Evolutionary conservation across 768 basidiomycete genomes (phyloP).

Genomic region (Pisolithus tinctorius): DNA sequence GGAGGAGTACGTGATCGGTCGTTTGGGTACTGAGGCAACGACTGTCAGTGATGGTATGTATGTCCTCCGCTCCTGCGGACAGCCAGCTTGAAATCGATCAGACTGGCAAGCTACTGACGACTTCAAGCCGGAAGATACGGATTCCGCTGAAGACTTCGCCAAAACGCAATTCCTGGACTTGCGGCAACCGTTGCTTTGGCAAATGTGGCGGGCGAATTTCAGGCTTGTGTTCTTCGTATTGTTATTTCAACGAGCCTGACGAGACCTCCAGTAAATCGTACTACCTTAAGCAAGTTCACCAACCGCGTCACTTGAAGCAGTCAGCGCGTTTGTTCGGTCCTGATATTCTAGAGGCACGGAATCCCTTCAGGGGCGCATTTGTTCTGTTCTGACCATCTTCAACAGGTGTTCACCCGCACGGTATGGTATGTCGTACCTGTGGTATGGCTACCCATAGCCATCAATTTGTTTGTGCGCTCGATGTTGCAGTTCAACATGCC

Average conservation of each 20-base stretch:
- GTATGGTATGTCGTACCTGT: conserved; percentile 91
- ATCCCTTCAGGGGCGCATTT: not conserved
- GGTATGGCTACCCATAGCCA: conserved; percentile 85
- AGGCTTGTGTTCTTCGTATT: conserved; percentile 38
- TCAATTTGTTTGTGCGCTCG: conserved; percentile 78
- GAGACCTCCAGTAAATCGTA: conserved; percentile 68
- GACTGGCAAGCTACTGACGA: conserved; percentile 90
- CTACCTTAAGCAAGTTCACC: conserved; percentile 94
- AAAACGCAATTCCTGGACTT: conserved; percentile 92
- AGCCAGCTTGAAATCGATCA: conserved; percentile 19
- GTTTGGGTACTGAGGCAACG: conserved; percentile 66
- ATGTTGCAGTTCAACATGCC: conserved; percentile 71
- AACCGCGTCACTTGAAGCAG: conserved; percentile 80
- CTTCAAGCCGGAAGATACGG: conserved; percentile 88
- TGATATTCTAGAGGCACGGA: conserved; percentile 65
- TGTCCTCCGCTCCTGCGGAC: not conserved
- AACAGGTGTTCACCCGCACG: conserved; percentile 73
- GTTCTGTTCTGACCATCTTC: not conserved
- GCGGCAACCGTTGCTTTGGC: conserved; percentile 71
- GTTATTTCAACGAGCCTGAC: not conserved
- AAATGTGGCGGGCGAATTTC: conserved; percentile 86
- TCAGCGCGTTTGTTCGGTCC: conserved; percentile 87
- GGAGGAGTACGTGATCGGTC: conserved; percentile 80
- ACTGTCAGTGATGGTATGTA: conserved; percentile 73
- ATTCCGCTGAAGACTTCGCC: conserved; percentile 72